Conservation (phyloP, 345 rosid species). For the Cardamine chenopodiifolia region DNA sequence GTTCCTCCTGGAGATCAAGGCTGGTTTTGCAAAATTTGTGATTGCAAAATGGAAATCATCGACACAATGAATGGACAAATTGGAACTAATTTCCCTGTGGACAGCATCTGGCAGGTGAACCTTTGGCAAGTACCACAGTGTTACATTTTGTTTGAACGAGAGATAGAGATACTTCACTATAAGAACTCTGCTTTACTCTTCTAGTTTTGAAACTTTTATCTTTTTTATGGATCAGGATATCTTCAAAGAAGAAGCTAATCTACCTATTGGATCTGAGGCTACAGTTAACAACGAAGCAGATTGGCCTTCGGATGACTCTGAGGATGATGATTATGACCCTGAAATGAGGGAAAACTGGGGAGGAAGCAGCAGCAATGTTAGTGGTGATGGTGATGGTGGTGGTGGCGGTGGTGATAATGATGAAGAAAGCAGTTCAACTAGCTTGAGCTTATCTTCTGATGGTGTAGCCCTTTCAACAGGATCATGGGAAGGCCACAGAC, state of each 20-base stretch:
- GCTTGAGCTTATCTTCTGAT: constrained; percentile 84
- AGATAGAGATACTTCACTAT: background rate
- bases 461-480: constrained; percentile 57
- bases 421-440: constrained; percentile 59
- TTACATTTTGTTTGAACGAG: background rate
- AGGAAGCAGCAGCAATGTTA: constrained; percentile 39
- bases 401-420: constrained; percentile 50
- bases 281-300: constrained; percentile 64
- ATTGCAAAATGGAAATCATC: constrained; percentile 84
- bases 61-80: constrained; percentile 93
- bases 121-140: constrained; percentile 28
- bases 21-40: constrained; percentile 95
- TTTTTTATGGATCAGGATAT: constrained; percentile 61
- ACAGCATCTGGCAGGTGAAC: constrained; percentile 82
- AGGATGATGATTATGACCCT: constrained; percentile 91
- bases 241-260: constrained; percentile 78
- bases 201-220: constrained; percentile 24
- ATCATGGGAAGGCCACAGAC: constrained; percentile 48
- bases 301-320: constrained; percentile 99
- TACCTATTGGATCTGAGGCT: constrained; percentile 56
- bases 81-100: constrained; percentile 69
- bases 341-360: constrained; percentile 54
- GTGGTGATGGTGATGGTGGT: constrained; percentile 46
- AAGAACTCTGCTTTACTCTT: constrained; percentile 10
- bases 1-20: constrained; percentile 98